Evolutionary conservation across 495 filamentous ascomycete genomes (phyloP).

Genomic region (Xylaria flabelliformis): DNA sequence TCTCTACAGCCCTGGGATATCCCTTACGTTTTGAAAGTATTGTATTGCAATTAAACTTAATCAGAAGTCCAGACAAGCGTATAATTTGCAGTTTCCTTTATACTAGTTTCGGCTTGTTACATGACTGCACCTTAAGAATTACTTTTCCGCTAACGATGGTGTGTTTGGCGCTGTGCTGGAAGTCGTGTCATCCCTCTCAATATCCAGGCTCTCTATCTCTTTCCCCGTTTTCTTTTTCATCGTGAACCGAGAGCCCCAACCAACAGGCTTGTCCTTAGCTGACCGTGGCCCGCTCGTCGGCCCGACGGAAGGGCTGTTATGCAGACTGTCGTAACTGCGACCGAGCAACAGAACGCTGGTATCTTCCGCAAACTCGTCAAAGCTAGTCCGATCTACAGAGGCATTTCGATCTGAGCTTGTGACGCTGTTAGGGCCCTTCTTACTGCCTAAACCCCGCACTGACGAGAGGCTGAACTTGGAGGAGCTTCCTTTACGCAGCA

Average conservation of each 20-base stretch:
- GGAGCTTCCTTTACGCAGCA: slow-evolving; percentile 80
- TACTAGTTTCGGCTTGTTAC: neutral
- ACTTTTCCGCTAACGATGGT: slow-evolving; percentile 22
- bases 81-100: neutral
- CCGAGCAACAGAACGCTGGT: slow-evolving; percentile 37
- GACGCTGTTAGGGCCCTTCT: slow-evolving; percentile 61
- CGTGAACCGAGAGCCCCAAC: slow-evolving; percentile 54
- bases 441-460: slow-evolving; percentile 61
- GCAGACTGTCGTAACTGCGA: slow-evolving; percentile 53
- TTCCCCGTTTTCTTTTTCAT: slow-evolving; percentile 55
- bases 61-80: neutral
- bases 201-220: slow-evolving; percentile 56
- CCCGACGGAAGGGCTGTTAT: slow-evolving; percentile 48
- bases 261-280: slow-evolving; percentile 45
- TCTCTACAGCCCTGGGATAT: neutral
- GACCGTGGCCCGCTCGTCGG: slow-evolving; percentile 42
- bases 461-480: slow-evolving; percentile 79
- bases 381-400: slow-evolving; percentile 52
- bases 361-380: slow-evolving; percentile 56
- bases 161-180: slow-evolving; percentile 8
- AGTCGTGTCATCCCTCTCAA: slow-evolving; percentile 46
- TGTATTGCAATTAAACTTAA: neutral
- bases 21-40: neutral
- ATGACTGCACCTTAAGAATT: slow-evolving; percentile 21
- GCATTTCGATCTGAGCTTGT: slow-evolving; percentile 52